Conservation (phyloP, 2,329 filamentous ascomycete genomes). For the Sordariomycetes sp. region DNA sequence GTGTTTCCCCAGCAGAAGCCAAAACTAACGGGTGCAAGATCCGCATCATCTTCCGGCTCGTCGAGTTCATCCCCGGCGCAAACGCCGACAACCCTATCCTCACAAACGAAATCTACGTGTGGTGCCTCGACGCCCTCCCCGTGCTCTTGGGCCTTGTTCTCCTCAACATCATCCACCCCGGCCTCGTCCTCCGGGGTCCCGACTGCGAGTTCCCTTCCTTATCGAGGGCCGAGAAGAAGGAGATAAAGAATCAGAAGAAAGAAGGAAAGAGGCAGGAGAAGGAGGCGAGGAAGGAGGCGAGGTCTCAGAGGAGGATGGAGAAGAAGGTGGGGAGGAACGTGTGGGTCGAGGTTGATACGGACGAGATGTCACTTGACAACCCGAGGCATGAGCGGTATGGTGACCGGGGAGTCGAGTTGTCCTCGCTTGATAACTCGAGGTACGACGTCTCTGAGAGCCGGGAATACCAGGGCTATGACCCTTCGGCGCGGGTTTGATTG, state of each 20-base stretch:
- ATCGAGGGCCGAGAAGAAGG: constrained; percentile 27
- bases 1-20: neutral
- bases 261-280: constrained; percentile 12
- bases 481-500: no score
- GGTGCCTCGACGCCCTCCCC: constrained; percentile 39
- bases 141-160: constrained; percentile 36
- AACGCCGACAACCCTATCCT: constrained; percentile 30
- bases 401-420: neutral
- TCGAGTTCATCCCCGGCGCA: constrained; percentile 40
- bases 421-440: no score
- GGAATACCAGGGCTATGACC: no score
- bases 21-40: constrained; percentile 19
- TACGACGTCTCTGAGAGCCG: no score
- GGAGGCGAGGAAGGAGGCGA: constrained; percentile 13
- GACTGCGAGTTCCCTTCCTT: constrained; percentile 28
- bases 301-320: constrained; percentile 11
- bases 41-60: constrained; percentile 50
- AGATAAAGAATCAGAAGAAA: constrained; percentile 20
- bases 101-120: constrained; percentile 39
- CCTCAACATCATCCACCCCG: constrained; percentile 33
- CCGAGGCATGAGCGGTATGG: neutral
- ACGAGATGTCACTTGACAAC: neutral
- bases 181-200: constrained; percentile 26
- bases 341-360: neutral
- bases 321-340: constrained; percentile 1